phyloP scores from a whole-genome alignment of 192 early-diverging fungal genomes.

The Globomyces pollinis-pini region DNA sequence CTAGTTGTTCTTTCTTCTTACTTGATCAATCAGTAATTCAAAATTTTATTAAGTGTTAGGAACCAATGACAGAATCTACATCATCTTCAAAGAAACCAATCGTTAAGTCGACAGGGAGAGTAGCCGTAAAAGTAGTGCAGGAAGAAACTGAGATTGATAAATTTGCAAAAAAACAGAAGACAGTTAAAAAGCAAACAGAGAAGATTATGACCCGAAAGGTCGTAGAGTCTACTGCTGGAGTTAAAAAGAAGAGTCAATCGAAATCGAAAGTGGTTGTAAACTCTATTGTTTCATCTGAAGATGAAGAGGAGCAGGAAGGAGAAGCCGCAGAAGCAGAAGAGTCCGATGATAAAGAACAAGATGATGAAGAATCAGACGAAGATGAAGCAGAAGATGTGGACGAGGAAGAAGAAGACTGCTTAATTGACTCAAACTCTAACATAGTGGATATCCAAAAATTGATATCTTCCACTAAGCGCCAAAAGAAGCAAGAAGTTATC shows the following conservation, averaged over 20 bases:
- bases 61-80: too few relatives aligned
- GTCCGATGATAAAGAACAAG: not conserved
- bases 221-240: not conserved
- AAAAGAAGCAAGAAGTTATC: too few relatives aligned
- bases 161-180: not conserved
- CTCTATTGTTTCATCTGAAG: not conserved
- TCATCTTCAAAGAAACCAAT: too few relatives aligned
- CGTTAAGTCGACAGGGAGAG: too few relatives aligned
- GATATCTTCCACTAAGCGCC: too few relatives aligned
- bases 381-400: not conserved
- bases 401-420: too few relatives aligned
- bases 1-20: not conserved
- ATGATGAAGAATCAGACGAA: not conserved
- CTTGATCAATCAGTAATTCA: too few relatives aligned
- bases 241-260: not conserved
- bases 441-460: too few relatives aligned
- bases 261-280: not conserved
- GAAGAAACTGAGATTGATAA: too few relatives aligned
- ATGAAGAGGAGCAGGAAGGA: not conserved
- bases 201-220: not conserved
- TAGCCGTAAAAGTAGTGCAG: too few relatives aligned
- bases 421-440: too few relatives aligned
- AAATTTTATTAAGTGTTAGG: too few relatives aligned
- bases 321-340: not conserved
- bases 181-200: not conserved